Base-by-base conservation (phyloP, 1,284 basidiomycete genomes). In the Heterobasidion parviporum region DNA sequence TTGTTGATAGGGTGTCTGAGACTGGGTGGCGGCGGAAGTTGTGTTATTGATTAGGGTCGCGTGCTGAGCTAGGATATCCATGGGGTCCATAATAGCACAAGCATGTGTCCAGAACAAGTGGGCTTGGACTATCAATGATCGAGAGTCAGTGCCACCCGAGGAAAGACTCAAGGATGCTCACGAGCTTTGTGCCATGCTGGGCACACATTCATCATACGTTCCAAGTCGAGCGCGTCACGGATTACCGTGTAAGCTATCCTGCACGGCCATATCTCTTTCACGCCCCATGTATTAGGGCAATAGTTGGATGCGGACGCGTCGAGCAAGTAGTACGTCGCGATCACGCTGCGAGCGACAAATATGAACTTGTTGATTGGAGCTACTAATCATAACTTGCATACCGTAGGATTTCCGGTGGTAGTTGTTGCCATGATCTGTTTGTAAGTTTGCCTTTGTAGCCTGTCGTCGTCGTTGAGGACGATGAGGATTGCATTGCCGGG, bases 381-480 rank as follows among this genome's bases (percentile, higher is more conserved):
- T 55, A 63, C 49, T 58, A 59, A 46, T 26, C 26, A 26, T 26
- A 26, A 26, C 50, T 55, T 20, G 18, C 26, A 16, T 48, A 83
- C 85, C 82, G 79, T 67, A 89, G 72, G 64, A 89, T 75, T 67
- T 89, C 86, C 51, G 78, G 75, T 4, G 86, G 86, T 12, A 89
- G 71, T 63, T 87, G 78, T 16, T 78, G 75, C 86, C 86, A 89
- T 43, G 82, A 86, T 68, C 83, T 75, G 62, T 79, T 72, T 14
- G 80, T 76, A 14, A 74, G 71, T 69, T 88, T 88, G 55, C 85
- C 85, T 67, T 88, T 88, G 72, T 80, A 41, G 15, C n/a, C 15
- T 8, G 54, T 81, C 7, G 70, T 59, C 55, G 57, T 32, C 1
- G 33, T 12, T 8, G 54, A 81, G 8, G 7, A 48, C 46, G 46